Evolutionary conservation across 805 yeast species (phyloP), one percentile per base, ranked within the genome.

Genomic region (Spathaspora arborariae): DNA sequence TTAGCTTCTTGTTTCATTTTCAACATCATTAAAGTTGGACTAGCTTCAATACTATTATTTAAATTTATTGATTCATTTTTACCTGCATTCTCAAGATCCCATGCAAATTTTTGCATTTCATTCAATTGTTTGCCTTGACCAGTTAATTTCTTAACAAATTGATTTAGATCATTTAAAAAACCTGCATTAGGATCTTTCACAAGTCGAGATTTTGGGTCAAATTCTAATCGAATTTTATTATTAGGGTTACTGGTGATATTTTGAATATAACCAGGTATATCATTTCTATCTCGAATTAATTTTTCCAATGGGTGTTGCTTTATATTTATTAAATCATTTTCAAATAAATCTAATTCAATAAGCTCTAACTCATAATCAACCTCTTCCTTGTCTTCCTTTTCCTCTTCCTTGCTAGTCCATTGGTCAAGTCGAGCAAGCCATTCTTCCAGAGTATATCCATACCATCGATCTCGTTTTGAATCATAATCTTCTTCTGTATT

Each of bases 401-500:
- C 47, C 18, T 50, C 50, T 33, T 36, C 53, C 21, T 21, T 37
- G 8, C 16, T 13, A n/a, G 39, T 37, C 79, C 85, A 79, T 40
- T 67, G 67, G 44, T 64, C 59, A 5, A 81, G 54, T 24, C 78
- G 75, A 10, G 72, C 65, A 41, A 74, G 76, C 68, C 85, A 87
- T 45, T 85, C 88, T 9, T 71, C 68, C 1, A 79, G 73, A 40
- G 84, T 82, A 58, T 80, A 86, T 0, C 96, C 96, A 57, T 78
- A 85, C 96, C 94, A 88, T 48, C 88, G 71, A 63, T 88, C 96
- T 48, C 90, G 67, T 51, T 83, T 84, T 9, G 82, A 76, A 56
- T 86, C 95, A 75, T 82, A 88, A 21, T 63, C 67, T 2, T 58
- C 65, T 42, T 56, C 62, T 40, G 53, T 63, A 16, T 13, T 30